These are phyloP conservation scores for Colletotrichum sp. DNA, from an alignment of 2,329 filamentous ascomycete species.

Conservation along the genomic window DNA sequence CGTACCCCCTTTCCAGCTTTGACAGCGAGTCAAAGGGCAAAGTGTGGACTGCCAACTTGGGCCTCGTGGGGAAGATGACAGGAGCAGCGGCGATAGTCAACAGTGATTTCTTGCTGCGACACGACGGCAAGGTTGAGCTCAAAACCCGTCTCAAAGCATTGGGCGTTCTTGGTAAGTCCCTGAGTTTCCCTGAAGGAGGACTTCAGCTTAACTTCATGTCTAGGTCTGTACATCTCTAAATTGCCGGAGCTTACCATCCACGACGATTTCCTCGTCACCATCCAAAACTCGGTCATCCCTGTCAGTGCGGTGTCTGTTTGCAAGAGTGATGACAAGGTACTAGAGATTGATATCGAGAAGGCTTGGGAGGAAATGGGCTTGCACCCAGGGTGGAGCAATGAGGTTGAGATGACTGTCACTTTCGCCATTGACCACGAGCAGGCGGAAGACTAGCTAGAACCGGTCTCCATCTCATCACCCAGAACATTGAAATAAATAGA, in stretches of 20 bases:
- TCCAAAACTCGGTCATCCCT: conserved; percentile 75
- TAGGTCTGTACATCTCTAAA: conserved; percentile 78
- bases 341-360: conserved; percentile 77
- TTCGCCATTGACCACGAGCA: conserved; percentile 41
- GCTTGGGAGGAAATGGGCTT: conserved; percentile 81
- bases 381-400: conserved; percentile 78
- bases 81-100: conserved; percentile 78
- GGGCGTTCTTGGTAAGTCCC: conserved; percentile 68
- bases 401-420: conserved; percentile 72
- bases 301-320: conserved; percentile 66
- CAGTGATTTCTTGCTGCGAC: conserved; percentile 58
- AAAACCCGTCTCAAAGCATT: conserved; percentile 79
- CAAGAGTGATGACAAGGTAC: conserved; percentile 56
- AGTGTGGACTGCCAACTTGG: conserved; percentile 71
- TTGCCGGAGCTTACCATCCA: conserved; percentile 65
- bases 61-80: conserved; percentile 87
- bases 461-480: neutral
- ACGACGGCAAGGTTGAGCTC: conserved; percentile 66
- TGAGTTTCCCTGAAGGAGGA: neutral
- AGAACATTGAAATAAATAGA: neutral
- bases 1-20: conserved; percentile 70
- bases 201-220: neutral
- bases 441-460: neutral
- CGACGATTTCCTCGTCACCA: conserved; percentile 74
- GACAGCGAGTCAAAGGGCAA: conserved; percentile 41